Evolutionary conservation across 176 grass and related monocot species (phyloP).

Genomic region (Cymbopogon citratus): DNA sequence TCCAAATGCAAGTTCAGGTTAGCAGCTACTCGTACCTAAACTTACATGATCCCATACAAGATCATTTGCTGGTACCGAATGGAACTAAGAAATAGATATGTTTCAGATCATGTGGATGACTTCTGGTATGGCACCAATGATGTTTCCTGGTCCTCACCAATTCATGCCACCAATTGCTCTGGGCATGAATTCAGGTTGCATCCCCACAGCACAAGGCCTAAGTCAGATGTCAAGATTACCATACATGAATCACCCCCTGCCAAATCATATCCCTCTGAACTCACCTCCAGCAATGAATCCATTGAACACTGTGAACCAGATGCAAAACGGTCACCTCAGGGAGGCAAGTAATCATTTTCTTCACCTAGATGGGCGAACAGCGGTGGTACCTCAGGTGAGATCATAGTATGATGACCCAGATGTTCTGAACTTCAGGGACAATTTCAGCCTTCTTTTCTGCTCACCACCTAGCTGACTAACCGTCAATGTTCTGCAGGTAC

Average conservation of each 20-base stretch:
- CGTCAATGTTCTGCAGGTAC: slow-evolving; percentile 39
- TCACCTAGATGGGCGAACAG: slow-evolving; percentile 35
- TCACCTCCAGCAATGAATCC: slow-evolving; percentile 46
- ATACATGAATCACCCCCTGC: slow-evolving; percentile 41
- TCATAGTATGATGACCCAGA: background rate
- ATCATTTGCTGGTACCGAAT: background rate
- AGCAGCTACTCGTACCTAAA: background rate
- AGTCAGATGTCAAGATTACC: slow-evolving; percentile 56
- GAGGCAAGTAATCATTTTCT: slow-evolving; percentile 39
- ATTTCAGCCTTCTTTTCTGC: slow-evolving; percentile 4
- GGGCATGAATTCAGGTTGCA: slow-evolving; percentile 43
- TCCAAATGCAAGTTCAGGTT: slow-evolving; percentile 98
- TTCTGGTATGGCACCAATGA: slow-evolving; percentile 64
- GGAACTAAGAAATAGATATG: background rate
- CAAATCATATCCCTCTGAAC: slow-evolving; percentile 56
- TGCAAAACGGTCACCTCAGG: slow-evolving; percentile 48
- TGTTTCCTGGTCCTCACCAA: slow-evolving; percentile 65
- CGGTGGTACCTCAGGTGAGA: slow-evolving; percentile 42
- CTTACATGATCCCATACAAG: background rate
- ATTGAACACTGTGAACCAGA: slow-evolving; percentile 36
- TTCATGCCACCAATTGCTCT: slow-evolving; percentile 64
- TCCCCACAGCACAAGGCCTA: slow-evolving; percentile 51
- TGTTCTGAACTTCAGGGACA: background rate
- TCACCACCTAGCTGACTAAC: background rate
- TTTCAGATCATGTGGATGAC: slow-evolving; percentile 95